Percentiles rank a stretch among this genome's conserved stretches.
These are phyloP conservation scores for Neolentinus lepideus DNA, from an alignment of 1,284 basidiomycete species.

Conservation along the genomic window DNA sequence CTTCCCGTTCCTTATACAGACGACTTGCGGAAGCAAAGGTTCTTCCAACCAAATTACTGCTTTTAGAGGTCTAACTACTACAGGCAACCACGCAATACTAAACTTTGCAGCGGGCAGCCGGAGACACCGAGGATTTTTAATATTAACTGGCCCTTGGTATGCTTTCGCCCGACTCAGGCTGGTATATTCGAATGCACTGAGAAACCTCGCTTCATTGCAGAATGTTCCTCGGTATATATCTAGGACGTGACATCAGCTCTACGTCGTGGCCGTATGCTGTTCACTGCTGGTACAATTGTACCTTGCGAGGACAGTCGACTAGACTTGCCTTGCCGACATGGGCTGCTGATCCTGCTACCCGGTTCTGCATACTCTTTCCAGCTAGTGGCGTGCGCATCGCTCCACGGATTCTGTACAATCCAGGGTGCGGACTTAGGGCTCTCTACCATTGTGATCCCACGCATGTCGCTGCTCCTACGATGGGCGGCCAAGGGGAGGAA, in stretches of 20 bases:
- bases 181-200: neutral
- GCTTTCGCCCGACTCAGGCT: neutral
- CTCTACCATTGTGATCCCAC: neutral
- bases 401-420: neutral
- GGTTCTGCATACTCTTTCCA: neutral
- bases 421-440: neutral
- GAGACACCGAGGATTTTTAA: neutral
- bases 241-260: neutral
- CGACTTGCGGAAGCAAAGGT: neutral
- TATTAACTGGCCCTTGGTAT: neutral
- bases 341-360: neutral
- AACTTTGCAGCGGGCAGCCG: neutral
- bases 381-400: neutral
- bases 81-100: neutral
- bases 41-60: neutral
- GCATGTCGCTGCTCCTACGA: too few relatives aligned
- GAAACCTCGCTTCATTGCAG: neutral
- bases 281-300: neutral
- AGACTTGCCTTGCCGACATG: neutral
- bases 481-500: too few relatives aligned
- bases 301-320: neutral
- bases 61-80: neutral
- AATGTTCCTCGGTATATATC: neutral
- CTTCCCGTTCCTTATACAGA: neutral
- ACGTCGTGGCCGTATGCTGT: neutral